Evolutionary conservation across 2,329 filamentous ascomycete species (phyloP), one percentile per base, ranked within the genome.

Genomic region (Dendrostoma leiphaemia): DNA sequence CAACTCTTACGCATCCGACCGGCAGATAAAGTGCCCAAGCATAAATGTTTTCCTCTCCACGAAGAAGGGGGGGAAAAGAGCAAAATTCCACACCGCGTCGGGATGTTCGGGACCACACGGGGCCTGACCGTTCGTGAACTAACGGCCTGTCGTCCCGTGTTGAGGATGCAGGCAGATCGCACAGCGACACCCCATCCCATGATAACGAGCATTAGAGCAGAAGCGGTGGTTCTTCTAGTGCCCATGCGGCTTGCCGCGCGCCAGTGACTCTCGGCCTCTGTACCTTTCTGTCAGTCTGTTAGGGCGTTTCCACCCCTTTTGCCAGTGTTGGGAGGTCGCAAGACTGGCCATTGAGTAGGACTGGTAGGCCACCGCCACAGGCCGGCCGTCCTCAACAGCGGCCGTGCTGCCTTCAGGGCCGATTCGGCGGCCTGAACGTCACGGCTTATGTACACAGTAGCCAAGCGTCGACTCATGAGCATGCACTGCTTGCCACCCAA

Each of bases 21-120:
- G 48, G 48, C 48, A 51, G 38, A 44, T 44, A 43, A 19, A 35
- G 37, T 43, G 38, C 48, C 23, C n/a, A 37, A 31, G 24, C 35
- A 41, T 31, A 19, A 32, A n/a, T n/a, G n/a, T n/a, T n/a, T n/a
- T n/a, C n/a, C n/a, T n/a, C n/a, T n/a, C n/a, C n/a, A n/a, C n/a
- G n/a, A n/a, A n/a, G n/a, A n/a, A n/a, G n/a, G n/a, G n/a, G n/a
- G n/a, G n/a, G n/a, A n/a, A n/a, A n/a, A n/a, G n/a, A n/a, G n/a
- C n/a, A n/a, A n/a, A n/a, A n/a, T n/a, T n/a, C n/a, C n/a, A n/a
- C n/a, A n/a, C n/a, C n/a, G n/a, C n/a, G n/a, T n/a, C n/a, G n/a
- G n/a, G n/a, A n/a, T n/a, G n/a, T 17, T 17, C n/a, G 35, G n/a
- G 12, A 19, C 21, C 12, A 24, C 21, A 13, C 26, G 31, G 21